Evolutionary conservation across 202 grass and related monocot species (phyloP).

Genomic region (Panicum hallii): DNA sequence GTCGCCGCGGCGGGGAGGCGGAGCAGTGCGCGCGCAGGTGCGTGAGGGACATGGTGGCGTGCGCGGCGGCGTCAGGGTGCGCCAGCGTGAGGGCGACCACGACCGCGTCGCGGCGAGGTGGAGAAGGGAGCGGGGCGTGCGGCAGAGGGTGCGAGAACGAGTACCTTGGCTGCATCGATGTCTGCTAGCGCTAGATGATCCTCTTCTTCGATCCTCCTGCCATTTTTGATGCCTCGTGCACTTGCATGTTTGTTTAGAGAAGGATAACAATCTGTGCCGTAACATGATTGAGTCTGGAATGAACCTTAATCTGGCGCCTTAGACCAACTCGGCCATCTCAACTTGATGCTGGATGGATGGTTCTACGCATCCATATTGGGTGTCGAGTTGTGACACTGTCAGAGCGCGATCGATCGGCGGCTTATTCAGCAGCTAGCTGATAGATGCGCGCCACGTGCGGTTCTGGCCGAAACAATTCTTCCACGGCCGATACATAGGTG

Average conservation of each 20-base stretch:
- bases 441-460: too few relatives aligned
- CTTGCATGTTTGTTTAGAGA: too few relatives aligned
- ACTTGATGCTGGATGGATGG: background rate
- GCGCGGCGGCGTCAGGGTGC: slow-evolving; percentile 34
- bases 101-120: background rate
- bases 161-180: slow-evolving; percentile 45
- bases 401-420: too few relatives aligned
- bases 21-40: slow-evolving; percentile 38
- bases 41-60: slow-evolving; percentile 37
- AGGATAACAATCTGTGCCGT: too few relatives aligned
- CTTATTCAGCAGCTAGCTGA: too few relatives aligned
- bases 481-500: too few relatives aligned
- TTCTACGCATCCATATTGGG: too few relatives aligned
- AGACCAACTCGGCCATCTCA: slow-evolving; percentile 85
- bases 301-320: slow-evolving; percentile 81
- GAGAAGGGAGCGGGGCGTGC: background rate
- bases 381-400: too few relatives aligned
- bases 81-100: background rate
- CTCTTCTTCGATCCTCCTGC: too few relatives aligned
- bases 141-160: slow-evolving; percentile 33
- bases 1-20: background rate
- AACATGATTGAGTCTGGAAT: too few relatives aligned
- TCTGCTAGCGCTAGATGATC: slow-evolving; percentile 11
- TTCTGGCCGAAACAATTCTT: too few relatives aligned
- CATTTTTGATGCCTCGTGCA: too few relatives aligned